These are phyloP conservation scores for Pythium aristosporum DNA, from an alignment of 352 stramenopile species.

Conservation along the genomic window DNA sequence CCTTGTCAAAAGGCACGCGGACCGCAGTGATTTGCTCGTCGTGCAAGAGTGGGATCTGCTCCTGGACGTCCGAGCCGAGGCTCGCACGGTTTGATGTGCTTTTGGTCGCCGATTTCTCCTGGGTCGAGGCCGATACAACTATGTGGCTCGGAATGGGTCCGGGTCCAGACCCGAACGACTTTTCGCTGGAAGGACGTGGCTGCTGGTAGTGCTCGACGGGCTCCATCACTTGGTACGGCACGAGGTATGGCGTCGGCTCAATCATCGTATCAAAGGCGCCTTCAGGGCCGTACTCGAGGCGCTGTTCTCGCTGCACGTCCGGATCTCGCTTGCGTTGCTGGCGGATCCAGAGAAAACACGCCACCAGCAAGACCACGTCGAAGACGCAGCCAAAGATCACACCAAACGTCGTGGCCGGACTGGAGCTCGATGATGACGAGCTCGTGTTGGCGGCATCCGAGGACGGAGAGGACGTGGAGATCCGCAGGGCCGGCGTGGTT, in stretches of 20 bases:
- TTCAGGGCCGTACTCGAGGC: background rate
- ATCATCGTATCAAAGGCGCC: background rate
- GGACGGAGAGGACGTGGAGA: background rate
- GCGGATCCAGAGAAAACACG: background rate
- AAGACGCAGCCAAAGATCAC: background rate
- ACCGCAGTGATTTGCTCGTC: constrained; percentile 1
- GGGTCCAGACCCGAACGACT: no score
- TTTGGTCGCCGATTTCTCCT: no score
- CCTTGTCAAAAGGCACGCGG: constrained; percentile 9
- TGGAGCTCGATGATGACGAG: background rate
- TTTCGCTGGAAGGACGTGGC: no score
- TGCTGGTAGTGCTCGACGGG: no score
- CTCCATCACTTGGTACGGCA: no score
- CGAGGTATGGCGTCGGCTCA: background rate
- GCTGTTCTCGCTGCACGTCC: background rate
- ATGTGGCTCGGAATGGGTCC: no score
- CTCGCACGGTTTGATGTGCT: no score
- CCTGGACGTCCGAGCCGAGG: no score
- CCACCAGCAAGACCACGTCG: background rate
- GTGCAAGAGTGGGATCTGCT: background rate
- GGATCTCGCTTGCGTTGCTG: background rate
- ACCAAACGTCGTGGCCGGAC: background rate
- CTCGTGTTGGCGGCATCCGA: background rate
- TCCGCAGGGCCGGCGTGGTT: background rate
- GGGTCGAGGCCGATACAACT: no score